These are phyloP conservation scores for Diaporthe caulivora DNA, from an alignment of 2,329 filamentous ascomycete genomes.

Conservation along the genomic window DNA sequence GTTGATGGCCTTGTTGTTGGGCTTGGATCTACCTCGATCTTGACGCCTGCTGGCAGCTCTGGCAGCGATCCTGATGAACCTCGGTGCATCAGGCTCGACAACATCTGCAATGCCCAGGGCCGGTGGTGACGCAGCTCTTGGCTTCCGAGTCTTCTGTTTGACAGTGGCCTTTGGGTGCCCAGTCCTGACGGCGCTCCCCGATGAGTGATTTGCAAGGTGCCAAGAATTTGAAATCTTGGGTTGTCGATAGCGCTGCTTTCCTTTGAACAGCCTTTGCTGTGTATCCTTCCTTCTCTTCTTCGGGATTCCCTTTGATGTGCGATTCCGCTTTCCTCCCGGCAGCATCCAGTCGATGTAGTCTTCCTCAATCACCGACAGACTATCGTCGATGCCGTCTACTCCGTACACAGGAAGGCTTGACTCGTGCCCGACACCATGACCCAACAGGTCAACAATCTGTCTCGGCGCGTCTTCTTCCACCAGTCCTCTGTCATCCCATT, in stretches of 20 bases:
- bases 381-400: conserved; percentile 39
- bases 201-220: conserved; percentile 28
- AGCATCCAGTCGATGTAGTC: conserved; percentile 66
- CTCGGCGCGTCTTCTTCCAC: conserved; percentile 2
- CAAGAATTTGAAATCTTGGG: conserved; percentile 49
- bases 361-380: conserved; percentile 60
- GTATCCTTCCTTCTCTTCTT: conserved; percentile 47
- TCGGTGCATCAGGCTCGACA: conserved; percentile 63
- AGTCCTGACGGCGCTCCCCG: neutral
- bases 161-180: conserved; percentile 23
- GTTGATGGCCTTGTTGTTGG: conserved; percentile 67
- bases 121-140: conserved; percentile 47
- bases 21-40: conserved; percentile 67
- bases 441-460: neutral
- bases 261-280: conserved; percentile 48
- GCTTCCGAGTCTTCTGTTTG: conserved; percentile 14
- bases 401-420: neutral
- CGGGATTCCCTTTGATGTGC: conserved; percentile 45
- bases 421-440: neutral
- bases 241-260: conserved; percentile 45
- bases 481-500: neutral
- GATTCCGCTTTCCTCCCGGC: conserved; percentile 56
- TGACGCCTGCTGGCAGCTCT: conserved; percentile 63
- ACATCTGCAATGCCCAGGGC: conserved; percentile 73
- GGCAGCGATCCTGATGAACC: conserved; percentile 72